Conservation (phyloP, 2,329 filamentous ascomycete species). For the Mycocentrospora acerina region DNA sequence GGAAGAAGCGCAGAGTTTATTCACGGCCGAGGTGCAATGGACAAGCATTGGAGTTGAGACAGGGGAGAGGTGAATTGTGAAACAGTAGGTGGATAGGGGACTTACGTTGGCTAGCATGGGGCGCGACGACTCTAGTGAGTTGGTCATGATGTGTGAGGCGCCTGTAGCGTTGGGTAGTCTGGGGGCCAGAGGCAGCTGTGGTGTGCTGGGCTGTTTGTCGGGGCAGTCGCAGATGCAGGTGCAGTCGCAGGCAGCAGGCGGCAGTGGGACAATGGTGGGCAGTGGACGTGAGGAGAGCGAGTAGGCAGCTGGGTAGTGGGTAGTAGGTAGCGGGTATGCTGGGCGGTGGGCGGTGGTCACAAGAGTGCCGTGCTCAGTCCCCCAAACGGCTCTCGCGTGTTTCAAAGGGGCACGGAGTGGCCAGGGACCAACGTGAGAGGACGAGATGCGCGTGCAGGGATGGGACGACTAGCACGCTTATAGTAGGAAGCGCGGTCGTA, state of each 20-base stretch:
- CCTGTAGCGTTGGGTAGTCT: slow-evolving; percentile 7
- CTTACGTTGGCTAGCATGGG: slow-evolving; percentile 46
- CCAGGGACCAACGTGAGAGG: slow-evolving; percentile 24
- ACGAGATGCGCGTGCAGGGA: slow-evolving; percentile 18
- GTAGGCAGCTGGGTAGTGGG: slow-evolving; percentile 2
- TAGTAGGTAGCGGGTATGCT: slow-evolving; percentile 7
- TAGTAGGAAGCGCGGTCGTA: slow-evolving; percentile 1
- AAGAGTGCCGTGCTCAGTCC: slow-evolving; percentile 17
- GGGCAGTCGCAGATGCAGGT: neutral
- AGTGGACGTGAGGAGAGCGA: slow-evolving; percentile 1
- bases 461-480: slow-evolving; percentile 8
- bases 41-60: slow-evolving; percentile 19
- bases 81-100: slow-evolving; percentile 28
- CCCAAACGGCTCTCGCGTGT: slow-evolving; percentile 16
- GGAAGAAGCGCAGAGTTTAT: slow-evolving; percentile 13
- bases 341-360: slow-evolving; percentile 7
- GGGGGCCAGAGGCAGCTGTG: slow-evolving; percentile 4
- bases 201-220: neutral
- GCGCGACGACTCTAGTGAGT: slow-evolving; percentile 43
- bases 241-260: slow-evolving; percentile 3
- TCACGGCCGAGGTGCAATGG: slow-evolving; percentile 4
- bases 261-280: slow-evolving; percentile 1
- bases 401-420: slow-evolving; percentile 27
- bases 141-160: slow-evolving; percentile 33
- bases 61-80: slow-evolving; percentile 30